Evolutionary conservation across 805 yeast genomes (phyloP), one percentile per base, ranked within the genome.

Genomic region (Yamadazyma phyllophila): DNA sequence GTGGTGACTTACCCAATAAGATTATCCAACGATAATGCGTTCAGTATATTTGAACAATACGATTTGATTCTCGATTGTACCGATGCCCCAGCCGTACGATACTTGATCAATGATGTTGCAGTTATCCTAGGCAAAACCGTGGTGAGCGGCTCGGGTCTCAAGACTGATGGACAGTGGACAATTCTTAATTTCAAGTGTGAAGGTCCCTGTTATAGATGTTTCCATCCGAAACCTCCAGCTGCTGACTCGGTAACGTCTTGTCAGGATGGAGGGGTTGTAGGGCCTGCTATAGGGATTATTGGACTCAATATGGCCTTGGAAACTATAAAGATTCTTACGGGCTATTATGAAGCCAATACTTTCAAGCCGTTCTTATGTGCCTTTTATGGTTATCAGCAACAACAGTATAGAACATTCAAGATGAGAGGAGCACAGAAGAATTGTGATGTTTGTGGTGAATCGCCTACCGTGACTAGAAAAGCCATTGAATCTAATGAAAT

Each of bases 161-260:
- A 84, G 54, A 77, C 95, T 0, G 98, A 94, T 52, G 99, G 99
- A 4, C 99, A 94, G 60, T 61, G 95, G 31, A 71, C 88, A 0
- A 77, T 94, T 0, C 71, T 90, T 47, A 88, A 91, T 63, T 89
- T 75, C 60, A 37, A 57, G 9, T 68, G 71, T 15, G 43, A 49
- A 2, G 96, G 96, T 0, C 99, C 99, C 0, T 94, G 99, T 61
- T 94, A 94, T 60, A 71, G 99, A 49, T 94, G 99, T 60, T 82
- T 91, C 64, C 88, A 87, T 55, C 98, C 99, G 0, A 69, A 69
- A 7, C 96, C 98, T 0, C 97, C 99, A 0, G 81, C 91, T 1
- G 87, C 96, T 1, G 83, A 80, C 47, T 73, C 86, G 1, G 89
- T 91, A 1, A 78, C 89, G 0, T 78, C 95, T 0, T 94, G 99